Evolutionary conservation across 1,284 basidiomycete genomes (phyloP).

Genomic region (Cutaneotrichosporon cyanovorans): DNA sequence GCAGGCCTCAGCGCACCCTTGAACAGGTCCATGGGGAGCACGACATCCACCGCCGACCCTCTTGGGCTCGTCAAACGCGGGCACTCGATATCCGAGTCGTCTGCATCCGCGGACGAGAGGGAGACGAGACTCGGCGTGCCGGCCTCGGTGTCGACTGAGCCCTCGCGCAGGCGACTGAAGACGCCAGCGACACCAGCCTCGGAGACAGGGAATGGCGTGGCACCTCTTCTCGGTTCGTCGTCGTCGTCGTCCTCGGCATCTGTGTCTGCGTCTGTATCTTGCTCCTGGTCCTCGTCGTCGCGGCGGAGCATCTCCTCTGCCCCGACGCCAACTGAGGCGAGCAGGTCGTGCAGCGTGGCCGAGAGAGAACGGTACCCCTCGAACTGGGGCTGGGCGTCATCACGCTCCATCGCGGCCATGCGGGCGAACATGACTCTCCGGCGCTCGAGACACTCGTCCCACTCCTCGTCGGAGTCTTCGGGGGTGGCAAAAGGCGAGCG

Average conservation of each 20-base stretch:
- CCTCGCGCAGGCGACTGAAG: constrained; percentile 10
- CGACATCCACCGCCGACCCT: constrained; percentile 11
- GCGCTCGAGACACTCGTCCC: constrained; percentile 39
- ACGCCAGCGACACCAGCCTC: constrained; percentile 4
- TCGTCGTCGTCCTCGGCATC: constrained; percentile 2
- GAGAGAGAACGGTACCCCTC: constrained; percentile 41
- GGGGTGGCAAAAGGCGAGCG: constrained; percentile 17
- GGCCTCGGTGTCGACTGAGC: constrained; percentile 13
- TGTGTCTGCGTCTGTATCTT: not conserved
- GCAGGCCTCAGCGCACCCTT: too few relatives aligned
- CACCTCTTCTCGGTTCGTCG: not conserved
- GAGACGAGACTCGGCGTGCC: constrained; percentile 22
- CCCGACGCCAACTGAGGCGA: constrained; percentile 20
- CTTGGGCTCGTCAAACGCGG: constrained; percentile 14
- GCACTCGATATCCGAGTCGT: constrained; percentile 18
- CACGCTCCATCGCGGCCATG: constrained; percentile 20
- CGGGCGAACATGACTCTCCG: constrained; percentile 41
- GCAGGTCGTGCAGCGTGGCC: constrained; percentile 30
- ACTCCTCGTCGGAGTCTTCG: constrained; percentile 20
- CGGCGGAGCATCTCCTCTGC: not conserved
- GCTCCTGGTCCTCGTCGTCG: too few relatives aligned
- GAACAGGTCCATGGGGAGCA: constrained; percentile 1
- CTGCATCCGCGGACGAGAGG: constrained; percentile 1
- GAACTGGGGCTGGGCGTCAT: constrained; percentile 31
- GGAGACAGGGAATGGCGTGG: not conserved